phyloP scores from a whole-genome alignment of 768 basidiomycete species.

The Mycena pura region DNA sequence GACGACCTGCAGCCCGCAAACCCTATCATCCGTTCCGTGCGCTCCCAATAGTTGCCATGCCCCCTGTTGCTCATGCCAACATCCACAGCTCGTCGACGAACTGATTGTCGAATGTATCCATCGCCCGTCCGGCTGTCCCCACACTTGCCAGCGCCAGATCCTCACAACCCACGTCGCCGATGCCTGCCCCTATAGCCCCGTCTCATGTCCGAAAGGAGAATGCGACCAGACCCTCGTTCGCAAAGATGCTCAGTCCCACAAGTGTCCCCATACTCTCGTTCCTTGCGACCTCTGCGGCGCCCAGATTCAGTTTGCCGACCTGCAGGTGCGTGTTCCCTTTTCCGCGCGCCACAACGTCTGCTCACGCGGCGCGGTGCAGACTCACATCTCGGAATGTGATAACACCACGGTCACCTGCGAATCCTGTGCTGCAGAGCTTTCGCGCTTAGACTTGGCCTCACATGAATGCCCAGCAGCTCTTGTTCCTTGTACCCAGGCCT shows the following conservation, averaged over 20 bases:
- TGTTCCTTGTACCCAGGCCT: slow-evolving; percentile 52
- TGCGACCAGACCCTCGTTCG: slow-evolving; percentile 53
- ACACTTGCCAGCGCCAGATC: slow-evolving; percentile 72
- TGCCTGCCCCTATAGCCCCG: slow-evolving; percentile 62
- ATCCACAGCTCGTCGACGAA: slow-evolving; percentile 79
- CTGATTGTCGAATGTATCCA: slow-evolving; percentile 76
- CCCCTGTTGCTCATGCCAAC: not conserved
- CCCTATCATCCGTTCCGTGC: slow-evolving; percentile 77
- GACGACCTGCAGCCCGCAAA: slow-evolving; percentile 71
- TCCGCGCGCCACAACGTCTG: slow-evolving; percentile 5
- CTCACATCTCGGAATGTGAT: slow-evolving; percentile 47
- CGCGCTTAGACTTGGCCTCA: slow-evolving; percentile 38
- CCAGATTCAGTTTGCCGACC: slow-evolving; percentile 40
- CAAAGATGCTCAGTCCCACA: slow-evolving; percentile 50
- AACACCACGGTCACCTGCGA: slow-evolving; percentile 44
- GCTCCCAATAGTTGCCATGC: slow-evolving; percentile 32
- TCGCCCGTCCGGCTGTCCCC: slow-evolving; percentile 60
- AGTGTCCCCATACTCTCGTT: slow-evolving; percentile 43
- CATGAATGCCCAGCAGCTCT: slow-evolving; percentile 50
- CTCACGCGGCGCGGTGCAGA: slow-evolving; percentile 32
- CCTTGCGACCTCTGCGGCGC: slow-evolving; percentile 48
- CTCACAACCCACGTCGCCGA: slow-evolving; percentile 68
- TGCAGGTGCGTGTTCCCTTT: slow-evolving; percentile 41
- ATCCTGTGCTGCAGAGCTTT: slow-evolving; percentile 46
- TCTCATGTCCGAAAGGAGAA: slow-evolving; percentile 53